Evolutionary conservation across 1,139 yeast species (phyloP).

Genomic region (Hyphopichia wangnamkhiaoensis): DNA sequence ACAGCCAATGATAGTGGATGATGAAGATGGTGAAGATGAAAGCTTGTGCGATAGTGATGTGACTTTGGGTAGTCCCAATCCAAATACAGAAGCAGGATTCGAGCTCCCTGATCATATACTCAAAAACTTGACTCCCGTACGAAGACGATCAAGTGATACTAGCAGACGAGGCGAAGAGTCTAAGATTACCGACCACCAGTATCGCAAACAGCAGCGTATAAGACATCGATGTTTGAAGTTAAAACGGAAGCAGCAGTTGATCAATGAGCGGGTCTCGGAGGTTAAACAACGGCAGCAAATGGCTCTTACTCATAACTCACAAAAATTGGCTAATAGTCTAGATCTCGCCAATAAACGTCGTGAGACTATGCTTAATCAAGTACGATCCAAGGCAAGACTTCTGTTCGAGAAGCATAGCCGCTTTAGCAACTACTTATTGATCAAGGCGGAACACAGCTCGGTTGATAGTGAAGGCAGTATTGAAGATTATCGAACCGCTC

Average conservation of each 20-base stretch:
- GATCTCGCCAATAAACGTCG: slow-evolving; percentile 20
- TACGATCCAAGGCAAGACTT: slow-evolving; percentile 15
- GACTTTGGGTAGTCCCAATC: too few relatives aligned
- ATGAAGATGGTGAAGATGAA: too few relatives aligned
- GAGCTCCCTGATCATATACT: slow-evolving; percentile 18
- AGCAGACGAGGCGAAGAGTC: neutral
- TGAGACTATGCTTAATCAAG: slow-evolving; percentile 14
- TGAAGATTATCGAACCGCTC: too few relatives aligned
- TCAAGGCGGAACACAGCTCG: neutral
- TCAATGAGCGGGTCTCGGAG: slow-evolving; percentile 14
- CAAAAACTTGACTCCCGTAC: slow-evolving; percentile 20
- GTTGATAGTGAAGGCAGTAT: too few relatives aligned
- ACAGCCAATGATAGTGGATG: too few relatives aligned
- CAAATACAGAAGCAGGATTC: slow-evolving; percentile 7
- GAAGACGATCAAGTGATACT: neutral
- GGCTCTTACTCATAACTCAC: slow-evolving; percentile 9
- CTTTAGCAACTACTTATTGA: neutral
- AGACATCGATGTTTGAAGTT: slow-evolving; percentile 13
- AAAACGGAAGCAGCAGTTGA: slow-evolving; percentile 12
- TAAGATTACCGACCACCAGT: slow-evolving; percentile 4
- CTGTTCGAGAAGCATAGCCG: slow-evolving; percentile 2
- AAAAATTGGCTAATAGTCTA: slow-evolving; percentile 12
- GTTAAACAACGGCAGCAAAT: slow-evolving; percentile 13
- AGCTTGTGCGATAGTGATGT: too few relatives aligned
- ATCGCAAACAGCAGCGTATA: slow-evolving; percentile 7